These are phyloP conservation scores for Tetrahymena elliotti DNA, from an alignment of 73 alveolate genomes.

Conservation along the genomic window DNA sequence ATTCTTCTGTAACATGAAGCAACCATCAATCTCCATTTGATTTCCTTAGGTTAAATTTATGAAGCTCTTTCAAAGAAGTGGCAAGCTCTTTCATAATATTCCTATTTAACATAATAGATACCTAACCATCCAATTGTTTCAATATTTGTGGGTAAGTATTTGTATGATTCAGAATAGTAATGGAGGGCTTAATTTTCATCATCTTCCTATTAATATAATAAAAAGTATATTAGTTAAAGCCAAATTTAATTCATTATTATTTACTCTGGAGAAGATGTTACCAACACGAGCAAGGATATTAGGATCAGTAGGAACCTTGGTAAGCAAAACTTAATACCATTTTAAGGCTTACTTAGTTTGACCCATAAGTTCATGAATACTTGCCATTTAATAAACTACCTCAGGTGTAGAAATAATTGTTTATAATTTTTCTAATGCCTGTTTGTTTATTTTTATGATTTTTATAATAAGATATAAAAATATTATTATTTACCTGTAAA, in stretches of 20 bases:
- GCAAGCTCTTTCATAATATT: conserved; percentile 93
- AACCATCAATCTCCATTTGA: conserved; percentile 93
- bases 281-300: conserved; percentile 91
- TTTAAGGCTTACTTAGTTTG: conserved; percentile 92
- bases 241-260: conserved; percentile 15
- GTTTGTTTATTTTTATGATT: not conserved
- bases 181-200: conserved; percentile 87
- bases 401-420: conserved; percentile 96
- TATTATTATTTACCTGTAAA: not conserved
- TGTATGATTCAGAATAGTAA: conserved; percentile 94
- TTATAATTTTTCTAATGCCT: conserved; percentile 99
- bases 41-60: conserved; percentile 93
- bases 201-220: conserved; percentile 41
- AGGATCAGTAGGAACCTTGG: conserved; percentile 92
- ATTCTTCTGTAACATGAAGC: conserved; percentile 94
- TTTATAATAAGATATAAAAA: not conserved
- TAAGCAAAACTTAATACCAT: conserved; percentile 84
- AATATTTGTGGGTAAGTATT: conserved; percentile 87
- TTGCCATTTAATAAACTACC: conserved; percentile 92
- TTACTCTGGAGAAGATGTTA: conserved; percentile 77
- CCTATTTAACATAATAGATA: conserved; percentile 82
- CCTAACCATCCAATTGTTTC: conserved; percentile 95
- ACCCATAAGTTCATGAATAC: conserved; percentile 88
- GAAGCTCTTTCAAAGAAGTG: conserved; percentile 96
- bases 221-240: not conserved